Evolutionary conservation across 306 rosid species (phyloP).

Genomic region (Glycine tomentella): DNA sequence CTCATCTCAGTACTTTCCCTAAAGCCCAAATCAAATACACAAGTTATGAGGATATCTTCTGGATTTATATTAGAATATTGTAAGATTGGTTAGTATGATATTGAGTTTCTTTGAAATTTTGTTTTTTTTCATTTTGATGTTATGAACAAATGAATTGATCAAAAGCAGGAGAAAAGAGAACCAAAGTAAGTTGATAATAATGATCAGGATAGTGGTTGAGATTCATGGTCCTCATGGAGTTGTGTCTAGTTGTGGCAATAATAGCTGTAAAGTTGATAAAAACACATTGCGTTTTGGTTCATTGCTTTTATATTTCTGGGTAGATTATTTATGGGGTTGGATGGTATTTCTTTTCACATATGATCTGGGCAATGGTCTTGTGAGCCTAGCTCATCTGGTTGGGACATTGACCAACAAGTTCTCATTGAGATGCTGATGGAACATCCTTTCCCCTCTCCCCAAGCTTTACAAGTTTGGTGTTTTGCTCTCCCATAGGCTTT

Average conservation of each 20-base stretch:
- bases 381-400: background rate
- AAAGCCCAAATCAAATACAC: background rate
- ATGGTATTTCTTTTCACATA: background rate
- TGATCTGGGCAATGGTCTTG: background rate
- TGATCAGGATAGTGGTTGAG: constrained; percentile 2
- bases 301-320: background rate
- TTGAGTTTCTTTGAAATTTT: constrained; percentile 6
- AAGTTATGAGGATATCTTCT: background rate
- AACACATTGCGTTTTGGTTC: background rate
- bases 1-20: background rate
- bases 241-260: background rate
- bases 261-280: background rate
- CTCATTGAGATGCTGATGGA: too few species aligned
- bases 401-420: background rate
- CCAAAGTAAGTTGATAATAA: background rate
- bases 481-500: background rate
- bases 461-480: too few species aligned
- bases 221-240: background rate
- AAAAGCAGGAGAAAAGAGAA: background rate
- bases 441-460: too few species aligned
- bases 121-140: background rate
- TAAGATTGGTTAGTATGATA: background rate
- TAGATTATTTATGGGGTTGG: background rate
- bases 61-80: background rate
- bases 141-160: background rate